These are phyloP conservation scores for Chlamydomonas applanata DNA, from an alignment of 139 green algal genomes.

Conservation along the genomic window DNA sequence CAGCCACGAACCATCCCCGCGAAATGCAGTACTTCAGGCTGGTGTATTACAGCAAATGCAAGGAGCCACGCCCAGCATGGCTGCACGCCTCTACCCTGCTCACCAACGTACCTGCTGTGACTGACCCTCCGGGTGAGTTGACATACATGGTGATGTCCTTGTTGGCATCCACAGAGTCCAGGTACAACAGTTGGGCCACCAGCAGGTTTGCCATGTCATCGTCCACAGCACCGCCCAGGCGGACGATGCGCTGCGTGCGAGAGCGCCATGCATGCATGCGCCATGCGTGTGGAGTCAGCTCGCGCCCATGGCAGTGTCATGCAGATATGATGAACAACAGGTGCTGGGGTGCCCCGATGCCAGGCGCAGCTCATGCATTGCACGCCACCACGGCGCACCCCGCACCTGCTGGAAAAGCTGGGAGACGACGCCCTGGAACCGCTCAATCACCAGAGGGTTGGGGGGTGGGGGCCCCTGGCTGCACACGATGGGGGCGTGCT, in stretches of 20 bases:
- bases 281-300: background rate
- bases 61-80: no score
- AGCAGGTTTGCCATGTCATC: slow-evolving; percentile 99
- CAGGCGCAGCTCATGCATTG: background rate
- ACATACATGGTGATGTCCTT: slow-evolving; percentile 98
- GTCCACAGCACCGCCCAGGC: slow-evolving; percentile 95
- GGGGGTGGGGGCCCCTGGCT: slow-evolving; percentile 57
- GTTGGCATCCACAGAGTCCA: slow-evolving; percentile 80
- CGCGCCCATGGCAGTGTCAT: background rate
- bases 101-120: slow-evolving; percentile 81
- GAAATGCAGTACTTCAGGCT: no score
- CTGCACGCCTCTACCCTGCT: no score
- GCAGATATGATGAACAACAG: no score
- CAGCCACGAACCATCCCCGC: no score
- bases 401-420: slow-evolving; percentile 95
- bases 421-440: slow-evolving; percentile 95
- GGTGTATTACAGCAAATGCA: no score
- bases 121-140: slow-evolving; percentile 95
- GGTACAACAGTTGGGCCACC: slow-evolving; percentile 96
- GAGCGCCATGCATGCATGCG: background rate
- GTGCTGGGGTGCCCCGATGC: no score
- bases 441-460: slow-evolving; percentile 91
- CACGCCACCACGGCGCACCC: background rate
- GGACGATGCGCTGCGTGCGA: slow-evolving; percentile 85
- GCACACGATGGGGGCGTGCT: slow-evolving; percentile 41